Evolutionary conservation across 140 eudicot genomes (phyloP), one percentile per base, ranked within the genome.

Genomic region (Anethum foeniculum): DNA sequence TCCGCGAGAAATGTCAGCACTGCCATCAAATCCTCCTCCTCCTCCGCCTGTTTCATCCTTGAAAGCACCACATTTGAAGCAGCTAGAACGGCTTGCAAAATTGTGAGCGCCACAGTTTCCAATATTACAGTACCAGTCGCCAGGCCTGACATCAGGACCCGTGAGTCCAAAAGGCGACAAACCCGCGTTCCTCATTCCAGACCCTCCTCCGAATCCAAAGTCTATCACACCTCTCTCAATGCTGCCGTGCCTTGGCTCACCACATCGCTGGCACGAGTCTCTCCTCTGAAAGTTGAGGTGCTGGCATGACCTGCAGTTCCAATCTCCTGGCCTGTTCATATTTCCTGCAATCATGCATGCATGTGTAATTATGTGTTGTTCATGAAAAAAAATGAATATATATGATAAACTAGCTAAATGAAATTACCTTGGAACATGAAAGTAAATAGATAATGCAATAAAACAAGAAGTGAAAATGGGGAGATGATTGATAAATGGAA

Each of bases 271-370:
- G 90, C 99, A 95, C 6, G 97, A 89, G 60, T 95, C 99, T 72
- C 99, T 86, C 88, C 99, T 87, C 80, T 95, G 99, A 84, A 95
- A 95, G 86, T 95, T 95, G 87, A 95, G 82, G 87, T 95, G 99
- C 85, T 91, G 97, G 98, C 99, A 95, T 86, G 97, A 87, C 90
- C 99, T 89, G 89, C 99, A 95, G 84, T 91, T 95, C 99, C 99
- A 95, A 81, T 95, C 99, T 81, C 99, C 97, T 85, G 99, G 99
- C 87, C 99, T 89, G 79, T 86, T 94, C 98, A 94, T 94, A 52
- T 85, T 86, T 41, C 84, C 87, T 79, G 46, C 30, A 23, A 16
- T 6, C 65, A 47, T 47, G 52, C 27, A 56, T 56, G 28, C 28
- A 21, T 56, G n/a, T 52, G n/a, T 52, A 21, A 52, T 15, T 49